Evolutionary conservation across 768 basidiomycete genomes (phyloP).

Genomic region (Boletus tylopilopsis): DNA sequence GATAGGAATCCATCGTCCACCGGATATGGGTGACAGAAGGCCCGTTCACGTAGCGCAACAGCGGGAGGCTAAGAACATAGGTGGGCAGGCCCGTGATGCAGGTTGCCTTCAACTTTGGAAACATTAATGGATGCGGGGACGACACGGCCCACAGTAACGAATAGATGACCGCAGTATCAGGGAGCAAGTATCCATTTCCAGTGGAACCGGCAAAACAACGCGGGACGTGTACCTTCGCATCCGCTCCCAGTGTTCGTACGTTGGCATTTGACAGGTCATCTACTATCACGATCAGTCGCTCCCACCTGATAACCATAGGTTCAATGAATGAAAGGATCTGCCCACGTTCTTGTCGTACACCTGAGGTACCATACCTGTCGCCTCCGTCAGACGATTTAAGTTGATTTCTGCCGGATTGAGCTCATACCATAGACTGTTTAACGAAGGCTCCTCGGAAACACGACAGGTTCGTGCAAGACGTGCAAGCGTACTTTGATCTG

Average conservation of each 20-base stretch:
- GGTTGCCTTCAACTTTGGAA: not conserved
- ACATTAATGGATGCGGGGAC: not conserved
- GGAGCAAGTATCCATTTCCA: no score
- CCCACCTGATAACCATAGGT: no score
- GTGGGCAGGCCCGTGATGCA: not conserved
- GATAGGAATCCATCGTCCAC: not conserved
- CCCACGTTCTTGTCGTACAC: not conserved
- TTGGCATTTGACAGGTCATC: not conserved
- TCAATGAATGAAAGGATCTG: not conserved
- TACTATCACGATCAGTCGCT: no score
- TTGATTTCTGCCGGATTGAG: not conserved
- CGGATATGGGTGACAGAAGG: not conserved
- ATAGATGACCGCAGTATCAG: no score
- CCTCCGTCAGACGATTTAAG: not conserved
- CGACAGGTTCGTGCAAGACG: not conserved
- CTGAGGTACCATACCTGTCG: no score
- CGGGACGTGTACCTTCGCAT: not conserved
- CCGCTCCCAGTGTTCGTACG: not conserved
- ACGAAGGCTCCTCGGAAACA: not conserved
- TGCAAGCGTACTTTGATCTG: not conserved
- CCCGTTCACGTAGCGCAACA: not conserved
- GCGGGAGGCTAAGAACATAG: not conserved
- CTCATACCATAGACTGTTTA: not conserved
- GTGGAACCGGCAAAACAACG: not conserved
- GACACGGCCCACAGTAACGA: not conserved